Evolutionary conservation across 2,329 filamentous ascomycete species (phyloP), one percentile per base, ranked within the genome.

Genomic region (Neurospora sp.): DNA sequence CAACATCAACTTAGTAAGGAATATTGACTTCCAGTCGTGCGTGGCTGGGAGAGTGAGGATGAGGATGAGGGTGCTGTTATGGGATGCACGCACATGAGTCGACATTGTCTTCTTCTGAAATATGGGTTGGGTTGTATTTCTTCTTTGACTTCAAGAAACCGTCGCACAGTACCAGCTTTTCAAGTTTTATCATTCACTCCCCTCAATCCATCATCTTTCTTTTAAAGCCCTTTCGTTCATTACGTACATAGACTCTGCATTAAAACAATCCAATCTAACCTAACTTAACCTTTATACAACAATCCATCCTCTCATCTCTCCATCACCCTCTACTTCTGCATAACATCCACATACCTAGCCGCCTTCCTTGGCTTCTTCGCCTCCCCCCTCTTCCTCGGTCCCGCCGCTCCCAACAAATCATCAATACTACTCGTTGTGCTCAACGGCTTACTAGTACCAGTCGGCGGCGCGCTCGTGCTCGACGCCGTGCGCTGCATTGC

Each of bases 381-480:
- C 0, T 62, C 52, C 0, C 85, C 85, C 5, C 84, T 82, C 75
- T 91, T 94, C 73, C 92, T 87, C 19, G 91, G 87, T 38, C 85
- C 87, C 3, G 91, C 88, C 4, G 91, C 89, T 5, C 92, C 92
- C 28, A 99, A 83, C 72, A 99, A 83, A 79, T 99, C 96, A 76
- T 99, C 96, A 77, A 99, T 96, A 75, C 91, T 96, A 80, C 90
- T 96, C n/a, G 93, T 92, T 77, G 92, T 93, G 80, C 92, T 96
- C 85, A 97, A 89, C 72, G 92, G 91, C 3, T 93, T 97, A 6
- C 88, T 81, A 4, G 93, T 93, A 72, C 87, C 89, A 3, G 88
- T 88, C 11, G 89, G 89, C n/a, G 15, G 80, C 74, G 80, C 83
- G 79, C 76, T 86, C 23, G 80, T 80, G 70, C 80, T 82, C 15